Conservation (phyloP, 2,329 filamentous ascomycete species). For the Scedosporium dehoogii region DNA sequence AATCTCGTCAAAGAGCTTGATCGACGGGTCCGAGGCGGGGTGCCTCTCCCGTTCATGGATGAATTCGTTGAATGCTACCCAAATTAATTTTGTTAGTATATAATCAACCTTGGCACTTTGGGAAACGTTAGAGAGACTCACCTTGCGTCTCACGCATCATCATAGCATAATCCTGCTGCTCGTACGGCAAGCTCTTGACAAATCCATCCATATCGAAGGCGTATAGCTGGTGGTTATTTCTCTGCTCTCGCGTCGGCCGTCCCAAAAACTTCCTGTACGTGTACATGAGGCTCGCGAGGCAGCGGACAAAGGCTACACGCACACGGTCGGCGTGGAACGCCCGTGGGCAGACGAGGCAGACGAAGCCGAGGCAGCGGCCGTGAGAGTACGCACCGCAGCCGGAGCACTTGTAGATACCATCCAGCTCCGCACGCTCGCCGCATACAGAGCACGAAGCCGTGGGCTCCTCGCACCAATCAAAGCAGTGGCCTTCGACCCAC, state of each 20-base stretch:
- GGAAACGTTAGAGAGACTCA: constrained; percentile 22
- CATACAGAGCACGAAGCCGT: constrained; percentile 61
- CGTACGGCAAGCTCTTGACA: constrained; percentile 52
- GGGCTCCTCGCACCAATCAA: constrained; percentile 55
- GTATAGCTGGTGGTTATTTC: constrained; percentile 48
- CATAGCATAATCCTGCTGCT: constrained; percentile 53
- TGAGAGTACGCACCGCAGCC: constrained; percentile 52
- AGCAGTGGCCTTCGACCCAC: constrained; percentile 79
- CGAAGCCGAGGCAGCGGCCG: constrained; percentile 50
- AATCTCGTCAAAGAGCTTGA: constrained; percentile 76
- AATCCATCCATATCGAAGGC: constrained; percentile 58
- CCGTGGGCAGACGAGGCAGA: constrained; percentile 52
- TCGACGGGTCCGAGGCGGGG: constrained; percentile 48
- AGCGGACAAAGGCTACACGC: constrained; percentile 54
- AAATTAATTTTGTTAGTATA: constrained; percentile 12
- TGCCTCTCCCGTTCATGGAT: constrained; percentile 70
- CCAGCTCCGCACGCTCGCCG: constrained; percentile 61
- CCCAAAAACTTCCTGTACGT: constrained; percentile 55
- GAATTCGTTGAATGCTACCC: constrained; percentile 62
- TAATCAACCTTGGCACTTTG: neutral
- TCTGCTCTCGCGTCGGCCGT: constrained; percentile 51
- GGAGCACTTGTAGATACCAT: constrained; percentile 66
- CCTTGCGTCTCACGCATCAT: constrained; percentile 61
- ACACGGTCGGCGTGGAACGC: constrained; percentile 54
- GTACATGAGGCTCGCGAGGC: constrained; percentile 55